Percentiles rank a stretch among this genome's conserved stretches.
Conservation (phyloP, 2,329 filamentous ascomycete species). For the Coniochaeta prunicola region DNA sequence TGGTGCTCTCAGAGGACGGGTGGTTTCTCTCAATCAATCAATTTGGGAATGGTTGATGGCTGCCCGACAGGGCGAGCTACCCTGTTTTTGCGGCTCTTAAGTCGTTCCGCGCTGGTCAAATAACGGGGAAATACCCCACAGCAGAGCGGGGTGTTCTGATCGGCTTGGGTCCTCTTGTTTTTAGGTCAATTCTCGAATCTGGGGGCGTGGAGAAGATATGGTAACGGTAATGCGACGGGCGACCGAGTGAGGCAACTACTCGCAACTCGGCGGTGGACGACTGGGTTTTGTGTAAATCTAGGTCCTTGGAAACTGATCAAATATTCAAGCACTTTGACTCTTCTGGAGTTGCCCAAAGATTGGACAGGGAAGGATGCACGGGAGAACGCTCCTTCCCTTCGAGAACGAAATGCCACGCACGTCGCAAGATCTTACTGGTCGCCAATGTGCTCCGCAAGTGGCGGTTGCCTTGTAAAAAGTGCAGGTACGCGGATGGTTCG, state of each 20-base stretch:
- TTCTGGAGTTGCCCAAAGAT: not conserved
- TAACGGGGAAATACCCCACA: not conserved
- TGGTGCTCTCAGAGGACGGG: not conserved
- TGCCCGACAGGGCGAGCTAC: not conserved
- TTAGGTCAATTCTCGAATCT: not conserved
- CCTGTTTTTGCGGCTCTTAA: slow-evolving; percentile 2
- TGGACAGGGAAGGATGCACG: not conserved
- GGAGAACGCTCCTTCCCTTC: not conserved
- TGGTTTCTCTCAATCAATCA: not conserved
- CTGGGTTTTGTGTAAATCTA: not conserved
- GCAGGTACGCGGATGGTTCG: not conserved
- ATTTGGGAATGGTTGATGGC: not conserved
- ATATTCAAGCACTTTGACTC: not conserved
- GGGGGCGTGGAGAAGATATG: not conserved
- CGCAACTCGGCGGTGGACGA: not conserved
- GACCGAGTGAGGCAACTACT: no score
- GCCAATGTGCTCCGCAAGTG: not conserved
- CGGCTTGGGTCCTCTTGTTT: slow-evolving; percentile 1
- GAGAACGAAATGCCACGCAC: not conserved
- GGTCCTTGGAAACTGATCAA: not conserved
- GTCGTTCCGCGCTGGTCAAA: not conserved
- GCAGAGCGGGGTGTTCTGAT: not conserved
- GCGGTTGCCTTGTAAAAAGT: not conserved
- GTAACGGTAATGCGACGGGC: not conserved
- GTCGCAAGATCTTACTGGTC: not conserved